Evolutionary conservation across 2,329 filamentous ascomycete species (phyloP), one percentile per base, ranked within the genome.

Genomic region (Neonectria coccinea): DNA sequence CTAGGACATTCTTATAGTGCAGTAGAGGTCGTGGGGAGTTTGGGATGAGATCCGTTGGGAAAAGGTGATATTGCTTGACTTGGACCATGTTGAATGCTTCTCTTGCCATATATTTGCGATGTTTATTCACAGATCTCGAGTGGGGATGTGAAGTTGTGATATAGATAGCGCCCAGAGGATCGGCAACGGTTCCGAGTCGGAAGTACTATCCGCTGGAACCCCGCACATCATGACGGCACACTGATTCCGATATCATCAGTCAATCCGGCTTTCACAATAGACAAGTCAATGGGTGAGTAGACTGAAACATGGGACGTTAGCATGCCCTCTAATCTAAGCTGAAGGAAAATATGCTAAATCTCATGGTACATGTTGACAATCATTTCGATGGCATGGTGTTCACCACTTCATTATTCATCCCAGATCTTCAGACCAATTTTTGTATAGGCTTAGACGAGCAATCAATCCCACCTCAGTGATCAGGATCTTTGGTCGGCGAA

Each of bases 11-110:
- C n/a, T 69, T 71, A 69, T 88, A 88, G 74, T 87, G 85, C 5
- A 88, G 77, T 0, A 88, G 75, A 1, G 85, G 84, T 8, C 81
- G 77, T 57, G 79, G 85, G 54, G 81, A 88, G 73, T 86, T 86
- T 20, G 84, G 84, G 12, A 86, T 78, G 6, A 84, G 79, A 4
- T 73, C 62, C 11, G 83, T 84, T 1, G 83, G 81, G 0, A 74
- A 74, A 4, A 86, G 78, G 42, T 78, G 69, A 55, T 83, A 81
- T 48, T 73, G 74, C 9, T 73, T 74, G n/a, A 80, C 70, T 64
- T 76, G 14, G 1, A 41, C 31, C 72, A 74, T 74, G 2, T 3
- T 50, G 16, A 12, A 14, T 22, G n/a, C 9, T 42, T 20, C 12
- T 16, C n/a, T 18, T 42, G 9, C 10, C 39, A 20, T 8, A 42